These are phyloP conservation scores for Terfezia claveryi DNA, from an alignment of 495 filamentous ascomycete species.

Conservation along the genomic window DNA sequence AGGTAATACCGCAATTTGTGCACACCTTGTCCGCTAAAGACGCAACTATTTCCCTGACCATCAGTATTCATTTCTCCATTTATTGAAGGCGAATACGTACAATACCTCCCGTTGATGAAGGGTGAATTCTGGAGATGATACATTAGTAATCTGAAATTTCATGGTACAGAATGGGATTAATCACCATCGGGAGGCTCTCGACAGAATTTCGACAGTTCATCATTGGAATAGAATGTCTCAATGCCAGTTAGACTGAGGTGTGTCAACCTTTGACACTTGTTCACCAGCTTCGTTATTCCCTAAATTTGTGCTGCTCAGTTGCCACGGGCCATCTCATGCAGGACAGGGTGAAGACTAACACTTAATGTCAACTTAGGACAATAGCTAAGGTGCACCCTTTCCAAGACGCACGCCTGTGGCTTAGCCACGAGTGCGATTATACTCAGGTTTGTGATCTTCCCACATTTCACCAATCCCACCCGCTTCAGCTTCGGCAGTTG, in stretches of 20 bases:
- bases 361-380: constrained; percentile 59
- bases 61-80: neutral
- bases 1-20: constrained; percentile 51
- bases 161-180: no score
- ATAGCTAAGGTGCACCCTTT: constrained; percentile 93
- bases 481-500: constrained; percentile 75
- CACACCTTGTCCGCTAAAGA: constrained; percentile 83
- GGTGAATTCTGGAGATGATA: constrained; percentile 40
- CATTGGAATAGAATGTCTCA: constrained; percentile 49
- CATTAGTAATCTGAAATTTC: no score
- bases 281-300: constrained; percentile 79
- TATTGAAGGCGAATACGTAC: neutral
- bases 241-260: constrained; percentile 96
- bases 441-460: constrained; percentile 62
- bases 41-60: constrained; percentile 34
- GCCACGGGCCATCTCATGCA: no score
- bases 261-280: constrained; percentile 75
- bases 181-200: constrained; percentile 55
- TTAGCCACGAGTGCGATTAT: constrained; percentile 44
- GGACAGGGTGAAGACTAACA: constrained; percentile 29
- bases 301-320: constrained; percentile 18
- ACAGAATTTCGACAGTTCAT: constrained; percentile 63
- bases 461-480: constrained; percentile 89
- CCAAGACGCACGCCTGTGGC: constrained; percentile 34
- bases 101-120: constrained; percentile 80